phyloP scores from a whole-genome alignment of 192 early-diverging fungal genomes.

The Backusella westeae region DNA sequence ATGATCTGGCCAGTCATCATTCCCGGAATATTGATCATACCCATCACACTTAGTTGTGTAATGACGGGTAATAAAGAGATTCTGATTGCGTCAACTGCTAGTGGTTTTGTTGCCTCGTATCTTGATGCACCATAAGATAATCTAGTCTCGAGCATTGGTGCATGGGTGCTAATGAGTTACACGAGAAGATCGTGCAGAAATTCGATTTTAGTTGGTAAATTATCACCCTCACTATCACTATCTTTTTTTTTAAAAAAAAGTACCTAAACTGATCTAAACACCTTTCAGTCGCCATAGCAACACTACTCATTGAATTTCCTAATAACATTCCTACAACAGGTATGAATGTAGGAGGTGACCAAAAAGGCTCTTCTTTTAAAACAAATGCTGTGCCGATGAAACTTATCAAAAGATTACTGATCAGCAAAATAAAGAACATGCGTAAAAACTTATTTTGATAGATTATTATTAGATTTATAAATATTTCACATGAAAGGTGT shows the following conservation, averaged over 20 bases:
- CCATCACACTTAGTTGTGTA: conserved; percentile 79
- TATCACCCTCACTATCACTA: not conserved
- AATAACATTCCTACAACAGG: conserved; percentile 91
- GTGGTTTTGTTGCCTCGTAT: conserved; percentile 76
- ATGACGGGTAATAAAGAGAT: conserved; percentile 79
- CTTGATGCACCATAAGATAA: conserved; percentile 76
- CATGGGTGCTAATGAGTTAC: conserved; percentile 19
- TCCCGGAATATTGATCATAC: conserved; percentile 85
- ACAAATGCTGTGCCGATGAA: conserved; percentile 63
- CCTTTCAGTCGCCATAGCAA: conserved; percentile 61
- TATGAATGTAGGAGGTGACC: conserved; percentile 73
- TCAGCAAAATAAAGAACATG: conserved; percentile 45
- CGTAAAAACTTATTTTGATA: conserved; percentile 42
- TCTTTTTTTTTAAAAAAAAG: not conserved
- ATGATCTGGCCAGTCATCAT: conserved; percentile 89
- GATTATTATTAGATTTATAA: not conserved
- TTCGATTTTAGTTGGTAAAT: conserved; percentile 1
- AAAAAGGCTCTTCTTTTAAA: conserved; percentile 68
- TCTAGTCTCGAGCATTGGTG: conserved; percentile 48
- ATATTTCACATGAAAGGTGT: not conserved
- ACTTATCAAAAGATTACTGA: conserved; percentile 50
- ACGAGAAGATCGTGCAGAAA: not conserved
- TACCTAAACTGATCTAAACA: conserved; percentile 62
- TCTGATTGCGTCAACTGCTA: conserved; percentile 70
- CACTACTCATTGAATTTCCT: conserved; percentile 75